These are phyloP conservation scores for Saccharomyces hybrid DNA, from an alignment of 1,139 yeast species.

Conservation along the genomic window DNA sequence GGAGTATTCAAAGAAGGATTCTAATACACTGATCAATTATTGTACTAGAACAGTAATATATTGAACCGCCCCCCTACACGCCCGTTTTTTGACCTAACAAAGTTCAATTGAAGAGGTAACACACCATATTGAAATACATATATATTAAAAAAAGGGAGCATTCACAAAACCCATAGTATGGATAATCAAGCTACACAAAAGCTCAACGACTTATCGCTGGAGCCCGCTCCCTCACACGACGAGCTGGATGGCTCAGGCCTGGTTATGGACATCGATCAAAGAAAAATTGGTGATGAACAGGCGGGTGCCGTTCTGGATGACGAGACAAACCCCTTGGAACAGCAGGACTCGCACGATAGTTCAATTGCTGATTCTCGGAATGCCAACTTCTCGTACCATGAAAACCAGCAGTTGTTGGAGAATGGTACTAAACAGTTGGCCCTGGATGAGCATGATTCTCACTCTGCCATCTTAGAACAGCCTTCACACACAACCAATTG, in stretches of 20 bases:
- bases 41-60: not conserved
- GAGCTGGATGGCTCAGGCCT: slow-evolving; percentile 13
- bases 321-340: not conserved
- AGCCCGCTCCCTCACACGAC: slow-evolving; percentile 5
- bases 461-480: slow-evolving; percentile 14
- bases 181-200: not conserved
- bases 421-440: slow-evolving; percentile 29
- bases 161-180: not conserved
- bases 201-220: slow-evolving; percentile 3
- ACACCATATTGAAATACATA: not conserved
- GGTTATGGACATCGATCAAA: slow-evolving; percentile 7
- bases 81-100: not conserved
- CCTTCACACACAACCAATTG: slow-evolving; percentile 8
- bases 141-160: not conserved
- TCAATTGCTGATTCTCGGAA: slow-evolving; percentile 5
- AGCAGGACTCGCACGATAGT: not conserved
- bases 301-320: slow-evolving; percentile 4
- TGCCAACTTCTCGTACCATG: slow-evolving; percentile 31
- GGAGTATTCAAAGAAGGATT: not conserved
- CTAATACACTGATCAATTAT: not conserved
- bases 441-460: slow-evolving; percentile 16
- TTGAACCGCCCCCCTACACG: not conserved
- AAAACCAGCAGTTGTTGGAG: slow-evolving; percentile 27
- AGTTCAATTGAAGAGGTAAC: not conserved
- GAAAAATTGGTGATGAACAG: slow-evolving; percentile 2